phyloP scores from a whole-genome alignment of 164 flowering plant species.

The Nymphaea colorata region DNA sequence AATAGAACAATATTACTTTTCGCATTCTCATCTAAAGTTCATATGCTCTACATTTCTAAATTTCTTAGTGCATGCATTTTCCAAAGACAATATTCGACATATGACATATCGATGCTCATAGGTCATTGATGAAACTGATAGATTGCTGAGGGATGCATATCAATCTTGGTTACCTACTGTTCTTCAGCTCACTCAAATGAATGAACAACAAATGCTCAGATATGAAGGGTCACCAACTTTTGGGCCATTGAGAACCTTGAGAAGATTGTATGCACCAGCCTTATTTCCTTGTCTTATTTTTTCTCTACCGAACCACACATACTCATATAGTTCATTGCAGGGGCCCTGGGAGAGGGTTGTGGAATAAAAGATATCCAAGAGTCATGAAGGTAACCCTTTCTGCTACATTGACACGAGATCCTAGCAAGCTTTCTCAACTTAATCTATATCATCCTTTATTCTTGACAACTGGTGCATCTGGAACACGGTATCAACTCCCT shows the following conservation, averaged over 20 bases:
- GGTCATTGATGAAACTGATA: conserved; percentile 95
- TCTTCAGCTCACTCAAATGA: conserved; percentile 35
- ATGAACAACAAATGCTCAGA: conserved; percentile 18
- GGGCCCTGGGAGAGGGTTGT: conserved; percentile 79
- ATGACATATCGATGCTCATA: conserved; percentile 5
- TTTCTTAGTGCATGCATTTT: neutral
- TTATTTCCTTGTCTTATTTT: neutral
- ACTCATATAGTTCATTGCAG: conserved; percentile 23
- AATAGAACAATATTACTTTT: no score
- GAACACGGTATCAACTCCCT: conserved; percentile 60
- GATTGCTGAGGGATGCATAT: conserved; percentile 79
- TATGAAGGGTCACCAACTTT: conserved; percentile 12
- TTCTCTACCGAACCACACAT: neutral
- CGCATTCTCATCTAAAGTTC: no score
- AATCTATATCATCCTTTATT: conserved; percentile 81
- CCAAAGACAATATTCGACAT: neutral
- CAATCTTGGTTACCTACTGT: conserved; percentile 94
- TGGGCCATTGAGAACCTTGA: conserved; percentile 54
- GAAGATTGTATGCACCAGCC: conserved; percentile 44
- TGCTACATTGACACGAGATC: conserved; percentile 88
- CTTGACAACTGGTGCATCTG: conserved; percentile 46
- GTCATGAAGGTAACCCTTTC: conserved; percentile 79
- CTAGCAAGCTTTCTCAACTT: conserved; percentile 85
- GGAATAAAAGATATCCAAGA: conserved; percentile 64
- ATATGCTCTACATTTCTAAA: neutral